Evolutionary conservation across 106 monocot species (phyloP).

Genomic region (Allium cepa): DNA sequence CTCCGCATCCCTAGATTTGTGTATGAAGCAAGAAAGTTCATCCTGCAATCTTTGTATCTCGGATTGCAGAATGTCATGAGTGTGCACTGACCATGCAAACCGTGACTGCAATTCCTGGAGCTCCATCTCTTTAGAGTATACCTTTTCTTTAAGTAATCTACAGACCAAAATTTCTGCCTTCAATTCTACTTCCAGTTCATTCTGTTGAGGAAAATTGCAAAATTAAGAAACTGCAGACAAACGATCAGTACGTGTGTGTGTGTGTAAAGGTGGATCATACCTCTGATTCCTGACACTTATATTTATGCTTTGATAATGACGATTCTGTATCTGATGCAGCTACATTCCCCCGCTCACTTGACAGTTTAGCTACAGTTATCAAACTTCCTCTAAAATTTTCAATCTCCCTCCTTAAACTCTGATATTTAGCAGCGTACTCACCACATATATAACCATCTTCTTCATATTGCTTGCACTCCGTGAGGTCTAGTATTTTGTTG

Average conservation of each 20-base stretch:
- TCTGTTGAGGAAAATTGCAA: slow-evolving; percentile 16
- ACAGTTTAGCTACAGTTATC: slow-evolving; percentile 18
- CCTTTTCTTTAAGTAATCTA: slow-evolving; percentile 49
- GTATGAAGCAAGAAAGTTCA: slow-evolving; percentile 62
- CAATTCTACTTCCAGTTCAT: slow-evolving; percentile 44
- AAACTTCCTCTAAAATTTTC: slow-evolving; percentile 57
- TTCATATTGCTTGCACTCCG: slow-evolving; percentile 25
- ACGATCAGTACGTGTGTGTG: neutral
- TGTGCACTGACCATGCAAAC: slow-evolving; percentile 54
- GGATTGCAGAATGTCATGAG: slow-evolving; percentile 26
- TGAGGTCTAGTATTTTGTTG: slow-evolving; percentile 30
- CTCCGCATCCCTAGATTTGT: slow-evolving; percentile 51
- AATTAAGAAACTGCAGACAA: neutral
- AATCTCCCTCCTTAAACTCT: slow-evolving; percentile 52
- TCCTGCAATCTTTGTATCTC: slow-evolving; percentile 54
- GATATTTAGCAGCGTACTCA: slow-evolving; percentile 46
- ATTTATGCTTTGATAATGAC: slow-evolving; percentile 17
- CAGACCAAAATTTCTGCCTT: slow-evolving; percentile 62
- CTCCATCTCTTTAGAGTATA: slow-evolving; percentile 57
- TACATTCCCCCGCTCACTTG: slow-evolving; percentile 42
- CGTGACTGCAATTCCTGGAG: slow-evolving; percentile 46
- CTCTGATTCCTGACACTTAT: slow-evolving; percentile 12
- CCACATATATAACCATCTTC: slow-evolving; percentile 27
- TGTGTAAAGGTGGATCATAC: slow-evolving; percentile 19
- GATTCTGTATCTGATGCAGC: slow-evolving; percentile 17